Base-by-base conservation (phyloP, 108 stramenopile genomes). In the Nitzschia sp. region DNA sequence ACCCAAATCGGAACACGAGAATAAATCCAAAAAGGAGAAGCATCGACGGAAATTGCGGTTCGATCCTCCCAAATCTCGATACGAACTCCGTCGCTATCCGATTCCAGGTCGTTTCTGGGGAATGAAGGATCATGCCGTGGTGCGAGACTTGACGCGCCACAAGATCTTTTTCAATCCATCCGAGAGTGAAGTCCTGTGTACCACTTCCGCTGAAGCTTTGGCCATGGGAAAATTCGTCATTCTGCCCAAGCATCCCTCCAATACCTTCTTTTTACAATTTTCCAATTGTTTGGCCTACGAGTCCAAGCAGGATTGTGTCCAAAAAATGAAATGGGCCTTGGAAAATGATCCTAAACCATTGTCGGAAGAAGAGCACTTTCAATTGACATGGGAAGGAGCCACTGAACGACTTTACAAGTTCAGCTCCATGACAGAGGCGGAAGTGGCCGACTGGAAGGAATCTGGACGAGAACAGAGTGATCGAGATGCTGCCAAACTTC, bases 141-240 rank as follows among this genome's bases (percentile, higher is more conserved):
- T 98, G 11, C 74, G 87, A 50, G 85, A 80, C 58, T 70, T 81
- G 45, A 72, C 67, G 0, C 45, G 82, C 19, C 87, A 96, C 75
- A 89, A 93, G 65, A 93, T 96, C 25, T 96, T 98, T 53, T 50
- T 98, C 32, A 98, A 98, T 69, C 90, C 91, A 13, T 91, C 89
- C 50, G 78, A 90, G 22, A 81, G 88, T 2, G 97, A 98, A 79
- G 97, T 98, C 0, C 63, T 98, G 47, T 97, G 96, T 75, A 98
- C 97, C 1, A 97, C 97, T 16, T 82, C 88, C 35, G 97, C 96
- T 6, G 97, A 98, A 71, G 97, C 97, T 17, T 60, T 98, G 57
- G 97, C 97, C 27, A 98, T 98, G 97, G 94, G 93, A 23, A 97
- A 97, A 71, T 96, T 91, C 73, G 93, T 88, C 22, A 76, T 96